Evolutionary conservation across 176 grass and related monocot species (phyloP).

Genomic region (Phoenix dactylifera): DNA sequence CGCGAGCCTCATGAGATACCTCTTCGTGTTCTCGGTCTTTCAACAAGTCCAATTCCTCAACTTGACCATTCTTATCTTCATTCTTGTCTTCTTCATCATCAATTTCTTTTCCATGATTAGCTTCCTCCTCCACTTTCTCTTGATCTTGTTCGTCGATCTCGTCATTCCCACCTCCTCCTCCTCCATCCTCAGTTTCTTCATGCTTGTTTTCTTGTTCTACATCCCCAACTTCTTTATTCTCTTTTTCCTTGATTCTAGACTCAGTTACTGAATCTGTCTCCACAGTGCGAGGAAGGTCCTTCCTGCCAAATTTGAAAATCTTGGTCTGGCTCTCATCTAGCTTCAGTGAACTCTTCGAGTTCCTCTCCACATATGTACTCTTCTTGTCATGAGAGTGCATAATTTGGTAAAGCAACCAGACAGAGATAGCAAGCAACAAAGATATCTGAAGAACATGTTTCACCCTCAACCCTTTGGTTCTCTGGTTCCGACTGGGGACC

Average conservation of each 20-base stretch:
- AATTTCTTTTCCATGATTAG: constrained; percentile 10
- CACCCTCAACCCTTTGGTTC: constrained; percentile 70
- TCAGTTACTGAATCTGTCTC: neutral
- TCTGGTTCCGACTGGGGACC: constrained; percentile 73
- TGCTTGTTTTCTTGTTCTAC: constrained; percentile 57
- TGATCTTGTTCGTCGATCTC: constrained; percentile 37
- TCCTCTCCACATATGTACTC: constrained; percentile 27
- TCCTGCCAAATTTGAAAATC: constrained; percentile 37
- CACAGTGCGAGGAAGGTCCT: constrained; percentile 26
- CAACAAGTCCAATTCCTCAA: constrained; percentile 35
- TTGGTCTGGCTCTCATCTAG: constrained; percentile 33
- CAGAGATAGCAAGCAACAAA: constrained; percentile 49
- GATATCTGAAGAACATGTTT: constrained; percentile 80
- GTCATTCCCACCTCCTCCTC: neutral
- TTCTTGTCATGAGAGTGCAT: constrained; percentile 75
- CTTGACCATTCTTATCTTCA: constrained; percentile 20
- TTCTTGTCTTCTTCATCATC: no score
- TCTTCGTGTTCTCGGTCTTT: constrained; percentile 53
- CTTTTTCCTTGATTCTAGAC: constrained; percentile 31
- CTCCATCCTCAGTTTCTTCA: constrained; percentile 31
- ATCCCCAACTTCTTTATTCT: constrained; percentile 51
- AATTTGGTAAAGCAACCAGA: constrained; percentile 95
- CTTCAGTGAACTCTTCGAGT: constrained; percentile 20
- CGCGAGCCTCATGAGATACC: constrained; percentile 22
- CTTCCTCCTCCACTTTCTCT: constrained; percentile 35